Evolutionary conservation across 1,139 yeast species (phyloP).

Genomic region (Diutina ranongensis): DNA sequence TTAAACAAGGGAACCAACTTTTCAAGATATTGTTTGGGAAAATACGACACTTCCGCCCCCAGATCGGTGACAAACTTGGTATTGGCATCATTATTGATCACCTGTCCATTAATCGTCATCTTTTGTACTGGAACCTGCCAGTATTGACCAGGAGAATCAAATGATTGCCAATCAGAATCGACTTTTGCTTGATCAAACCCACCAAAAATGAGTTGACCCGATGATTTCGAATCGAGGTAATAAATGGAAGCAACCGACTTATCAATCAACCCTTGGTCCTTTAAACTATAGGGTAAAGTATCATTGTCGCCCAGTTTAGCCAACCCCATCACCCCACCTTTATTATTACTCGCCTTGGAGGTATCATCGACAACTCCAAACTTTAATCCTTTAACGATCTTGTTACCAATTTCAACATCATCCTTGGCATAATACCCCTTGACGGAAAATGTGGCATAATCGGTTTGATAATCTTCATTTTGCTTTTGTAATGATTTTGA

Average conservation of each 20-base stretch:
- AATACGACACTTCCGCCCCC: constrained; percentile 3
- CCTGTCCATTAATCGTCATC: background rate
- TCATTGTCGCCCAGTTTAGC: background rate
- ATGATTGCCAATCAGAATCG: background rate
- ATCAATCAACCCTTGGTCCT: background rate
- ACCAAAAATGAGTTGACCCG: constrained; percentile 1
- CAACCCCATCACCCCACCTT: constrained; percentile 2
- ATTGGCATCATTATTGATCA: background rate
- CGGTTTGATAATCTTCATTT: background rate
- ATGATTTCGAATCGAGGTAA: background rate
- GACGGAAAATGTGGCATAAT: background rate
- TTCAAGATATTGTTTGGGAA: background rate
- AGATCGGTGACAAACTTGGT: background rate
- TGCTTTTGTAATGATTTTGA: background rate
- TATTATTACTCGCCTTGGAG: background rate
- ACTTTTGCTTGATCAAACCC: background rate
- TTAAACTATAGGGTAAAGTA: constrained; percentile 2
- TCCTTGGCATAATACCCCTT: background rate
- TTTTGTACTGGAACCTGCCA: background rate
- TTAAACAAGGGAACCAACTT: background rate
- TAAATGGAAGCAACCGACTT: background rate
- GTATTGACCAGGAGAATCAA: constrained; percentile 1
- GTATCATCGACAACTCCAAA: background rate
- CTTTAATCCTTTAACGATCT: background rate
- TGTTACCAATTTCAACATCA: background rate